Evolutionary conservation across 2,329 filamentous ascomycete genomes (phyloP).

Genomic region (Coleophoma cylindrospora): DNA sequence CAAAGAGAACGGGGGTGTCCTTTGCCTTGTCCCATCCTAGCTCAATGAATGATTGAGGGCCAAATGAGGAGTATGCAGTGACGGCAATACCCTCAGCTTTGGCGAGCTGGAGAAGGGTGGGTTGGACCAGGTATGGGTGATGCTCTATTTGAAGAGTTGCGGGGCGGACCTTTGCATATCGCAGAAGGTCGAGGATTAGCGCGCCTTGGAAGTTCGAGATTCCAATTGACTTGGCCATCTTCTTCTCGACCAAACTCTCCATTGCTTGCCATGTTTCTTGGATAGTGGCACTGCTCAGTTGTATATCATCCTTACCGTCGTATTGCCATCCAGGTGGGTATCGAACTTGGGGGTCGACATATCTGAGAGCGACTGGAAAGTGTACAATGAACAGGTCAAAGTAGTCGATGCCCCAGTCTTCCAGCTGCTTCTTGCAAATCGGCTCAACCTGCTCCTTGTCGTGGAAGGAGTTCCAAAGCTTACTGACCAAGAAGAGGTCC

Average conservation of each 20-base stretch:
- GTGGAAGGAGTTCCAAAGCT: conserved; percentile 93
- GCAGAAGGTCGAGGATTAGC: conserved; percentile 73
- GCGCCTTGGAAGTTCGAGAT: conserved; percentile 79
- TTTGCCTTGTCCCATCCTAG: conserved; percentile 66
- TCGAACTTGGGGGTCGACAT: conserved; percentile 71
- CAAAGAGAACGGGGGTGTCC: conserved; percentile 63
- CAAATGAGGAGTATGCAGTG: conserved; percentile 82
- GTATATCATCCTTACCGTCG: conserved; percentile 56
- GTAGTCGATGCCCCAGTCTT: conserved; percentile 82
- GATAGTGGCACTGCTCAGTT: conserved; percentile 63
- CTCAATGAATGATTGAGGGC: conserved; percentile 73
- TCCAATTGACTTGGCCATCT: conserved; percentile 69
- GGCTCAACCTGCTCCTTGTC: conserved; percentile 71
- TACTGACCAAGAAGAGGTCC: conserved; percentile 88
- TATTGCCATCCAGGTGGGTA: conserved; percentile 78
- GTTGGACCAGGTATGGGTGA: conserved; percentile 82
- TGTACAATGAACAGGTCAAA: conserved; percentile 88
- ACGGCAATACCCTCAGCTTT: conserved; percentile 66
- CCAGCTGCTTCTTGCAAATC: conserved; percentile 71
- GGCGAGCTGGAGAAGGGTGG: conserved; percentile 63
- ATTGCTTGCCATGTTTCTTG: conserved; percentile 80
- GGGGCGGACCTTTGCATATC: conserved; percentile 69
- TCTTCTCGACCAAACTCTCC: conserved; percentile 66
- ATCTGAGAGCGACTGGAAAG: conserved; percentile 83
- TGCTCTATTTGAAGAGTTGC: conserved; percentile 84